phyloP scores from a whole-genome alignment of 768 basidiomycete species.

The Naganishia randhawae region DNA sequence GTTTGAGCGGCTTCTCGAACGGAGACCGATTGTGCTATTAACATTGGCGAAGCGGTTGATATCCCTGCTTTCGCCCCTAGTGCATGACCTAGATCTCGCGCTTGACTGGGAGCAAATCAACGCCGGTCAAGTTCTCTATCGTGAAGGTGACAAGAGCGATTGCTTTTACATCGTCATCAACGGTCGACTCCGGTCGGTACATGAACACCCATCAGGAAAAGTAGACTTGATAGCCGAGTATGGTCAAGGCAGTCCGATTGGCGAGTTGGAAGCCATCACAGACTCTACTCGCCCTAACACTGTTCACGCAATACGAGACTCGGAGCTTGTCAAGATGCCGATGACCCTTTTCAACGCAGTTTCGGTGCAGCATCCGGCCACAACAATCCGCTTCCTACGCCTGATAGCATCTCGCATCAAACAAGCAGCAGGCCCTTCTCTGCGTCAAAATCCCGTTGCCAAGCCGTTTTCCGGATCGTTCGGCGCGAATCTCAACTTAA shows the following conservation, averaged over 20 bases:
- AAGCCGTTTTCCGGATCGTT: slow-evolving; percentile 56
- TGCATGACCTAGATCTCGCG: slow-evolving; percentile 92
- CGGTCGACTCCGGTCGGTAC: slow-evolving; percentile 85
- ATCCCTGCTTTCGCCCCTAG: slow-evolving; percentile 87
- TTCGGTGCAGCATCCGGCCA: slow-evolving; percentile 49
- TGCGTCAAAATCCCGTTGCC: slow-evolving; percentile 50
- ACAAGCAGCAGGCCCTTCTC: slow-evolving; percentile 28
- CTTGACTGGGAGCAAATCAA: slow-evolving; percentile 98
- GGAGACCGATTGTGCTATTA: slow-evolving; percentile 88
- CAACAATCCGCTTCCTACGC: slow-evolving; percentile 50
- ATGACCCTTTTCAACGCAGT: slow-evolving; percentile 97
- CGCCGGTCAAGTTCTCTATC: slow-evolving; percentile 87
- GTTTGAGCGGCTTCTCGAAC: slow-evolving; percentile 82
- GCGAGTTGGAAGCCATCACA: slow-evolving; percentile 96
- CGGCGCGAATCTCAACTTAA: slow-evolving; percentile 78
- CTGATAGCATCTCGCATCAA: slow-evolving; percentile 82
- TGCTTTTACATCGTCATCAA: slow-evolving; percentile 82
- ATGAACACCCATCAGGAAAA: slow-evolving; percentile 70
- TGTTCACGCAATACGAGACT: slow-evolving; percentile 95
- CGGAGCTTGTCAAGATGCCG: slow-evolving; percentile 94
- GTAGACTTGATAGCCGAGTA: slow-evolving; percentile 86
- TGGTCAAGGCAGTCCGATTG: slow-evolving; percentile 94
- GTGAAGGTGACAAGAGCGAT: slow-evolving; percentile 82
- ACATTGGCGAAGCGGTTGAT: slow-evolving; percentile 95
- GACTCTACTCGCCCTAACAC: slow-evolving; percentile 80